Evolutionary conservation across 2,329 filamentous ascomycete species (phyloP), one percentile per base, ranked within the genome.

Genomic region (Aspergillus aculeatus): DNA sequence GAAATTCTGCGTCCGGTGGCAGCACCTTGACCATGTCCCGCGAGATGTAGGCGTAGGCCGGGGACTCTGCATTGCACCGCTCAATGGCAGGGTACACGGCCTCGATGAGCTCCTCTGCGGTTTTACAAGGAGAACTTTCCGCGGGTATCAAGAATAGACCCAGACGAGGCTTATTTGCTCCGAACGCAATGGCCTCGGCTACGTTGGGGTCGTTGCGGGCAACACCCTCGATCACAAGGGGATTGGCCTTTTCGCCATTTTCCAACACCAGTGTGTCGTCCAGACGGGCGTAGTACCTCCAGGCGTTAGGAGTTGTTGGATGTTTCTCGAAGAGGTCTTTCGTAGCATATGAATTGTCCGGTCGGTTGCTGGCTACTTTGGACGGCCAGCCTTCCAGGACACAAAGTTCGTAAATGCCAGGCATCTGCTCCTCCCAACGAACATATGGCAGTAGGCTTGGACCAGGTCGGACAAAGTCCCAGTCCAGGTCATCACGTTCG

Each of bases 131-230:
- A 4, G 73, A 71, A 12, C 80, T 24, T 2, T 50, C 78, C 14
- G 79, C 76, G 21, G 81, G 79, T 24, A 87, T 73, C 16, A 88
- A 72, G n/a, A 88, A 64, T 7, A 86, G 64, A 1, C 85, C 85
- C 0, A 83, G 81, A n/a, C 82, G 76, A 1, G 80, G 75, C 50
- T 77, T 78, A 11, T 81, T 83, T 2, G 81, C 78, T 0, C 86
- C 86, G 61, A 87, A 86, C 1, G 86, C 80, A 3, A 86, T 76
- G 0, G 81, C 82, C 61, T 88, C 86, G 11, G 79, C 75, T 0
- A 88, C 82, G 0, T 81, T 71, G 1, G 77, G 72, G 50, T 84
- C 76, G 52, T 84, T 80, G 5, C 83, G 76, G 2, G 87, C 80
- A 0, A 78, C 75, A 2, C 82, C 80, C 66, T 89, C 86, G 44